A percentile compares a stretch with the other conserved stretches of the same genome.
These are phyloP conservation scores for Tardiomyces depauwii DNA, from an alignment of 1,139 yeast species.

Conservation along the genomic window DNA sequence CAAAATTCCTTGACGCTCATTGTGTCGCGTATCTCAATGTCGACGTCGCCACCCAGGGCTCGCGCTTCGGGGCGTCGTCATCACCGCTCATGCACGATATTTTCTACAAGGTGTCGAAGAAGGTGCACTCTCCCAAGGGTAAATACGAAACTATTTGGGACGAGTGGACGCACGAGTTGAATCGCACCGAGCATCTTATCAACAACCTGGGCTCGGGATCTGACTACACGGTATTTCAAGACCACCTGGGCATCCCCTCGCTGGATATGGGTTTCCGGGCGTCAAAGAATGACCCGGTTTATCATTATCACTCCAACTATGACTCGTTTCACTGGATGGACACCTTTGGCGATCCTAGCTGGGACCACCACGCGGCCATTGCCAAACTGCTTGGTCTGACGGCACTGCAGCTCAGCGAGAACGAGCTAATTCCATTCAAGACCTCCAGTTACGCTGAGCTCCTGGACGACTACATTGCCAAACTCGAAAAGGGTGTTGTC, in stretches of 20 bases:
- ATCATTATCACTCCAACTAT: constrained; percentile 60
- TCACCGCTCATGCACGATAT: constrained; percentile 34
- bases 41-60: constrained; percentile 51
- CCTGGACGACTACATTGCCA: constrained; percentile 12
- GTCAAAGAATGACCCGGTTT: constrained; percentile 37
- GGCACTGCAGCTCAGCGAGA: constrained; percentile 36
- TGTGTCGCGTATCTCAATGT: constrained; percentile 51
- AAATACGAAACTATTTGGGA: constrained; percentile 13
- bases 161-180: constrained; percentile 7
- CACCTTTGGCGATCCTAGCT: constrained; percentile 46
- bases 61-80: constrained; percentile 32
- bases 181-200: constrained; percentile 18
- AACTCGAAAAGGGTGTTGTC: constrained; percentile 9
- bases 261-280: constrained; percentile 43
- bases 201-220: constrained; percentile 51
- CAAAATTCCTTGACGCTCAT: constrained; percentile 31
- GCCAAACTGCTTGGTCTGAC: constrained; percentile 42
- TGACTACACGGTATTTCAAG: constrained; percentile 57
- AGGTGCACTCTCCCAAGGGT: constrained; percentile 8
- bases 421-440: constrained; percentile 33
- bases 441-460: constrained; percentile 32
- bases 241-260: constrained; percentile 57
- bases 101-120: constrained; percentile 9
- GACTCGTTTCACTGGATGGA: constrained; percentile 63
- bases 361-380: constrained; percentile 41